Base-by-base conservation (phyloP, 2,329 filamentous ascomycete species). In the Botrytis deweyae region DNA sequence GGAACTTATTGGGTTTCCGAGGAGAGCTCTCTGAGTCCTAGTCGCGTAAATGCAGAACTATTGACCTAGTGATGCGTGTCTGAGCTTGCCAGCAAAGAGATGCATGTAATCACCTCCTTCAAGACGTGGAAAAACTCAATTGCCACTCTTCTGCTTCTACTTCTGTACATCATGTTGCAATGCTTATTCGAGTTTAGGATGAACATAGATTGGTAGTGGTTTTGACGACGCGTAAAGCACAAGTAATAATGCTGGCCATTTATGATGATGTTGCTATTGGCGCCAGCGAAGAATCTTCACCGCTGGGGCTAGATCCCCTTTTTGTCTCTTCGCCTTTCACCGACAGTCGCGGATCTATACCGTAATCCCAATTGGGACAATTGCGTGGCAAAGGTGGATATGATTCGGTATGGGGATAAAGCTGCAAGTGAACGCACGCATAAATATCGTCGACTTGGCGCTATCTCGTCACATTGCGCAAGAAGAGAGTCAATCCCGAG, bases 381-480 rank as follows among this genome's bases (percentile, higher is more conserved):
- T 42, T 68, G 36, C 71, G 55, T 73, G 71, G 64, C 49, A 49
- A 49, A 33, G 64, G 64, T 73, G 71, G 71, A 49, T 44, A 49
- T 52, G 42, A 61, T 68, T 69, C 25, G 49, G 55, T 59, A 69
- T 61, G 71, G 70, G 61, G 62, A 59, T 58, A 46, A 72, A 72
- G 49, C 49, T 67, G 70, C 70, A 67, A 55, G 61, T 64, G 59
- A 62, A 69, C 71, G 58, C 71, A 68, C 63, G 71, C 71, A 72
- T 72, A 52, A 68, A 29, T 68, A 68, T 67, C 63, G 49, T 68
- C 38, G n/a, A 63, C 44, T 72, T 52, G 42, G 70, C 70, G 62
- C 70, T 72, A 52, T 73, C 71, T 73, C 55, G 55, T 69, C 71
- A 73, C 71, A 73, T 73, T 73, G 64, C 71, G 71, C 71, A 73